Evolutionary conservation across 129 eudicot species (phyloP), one percentile per base, ranked within the genome.

Genomic region (Helichrysum umbraculigerum): DNA sequence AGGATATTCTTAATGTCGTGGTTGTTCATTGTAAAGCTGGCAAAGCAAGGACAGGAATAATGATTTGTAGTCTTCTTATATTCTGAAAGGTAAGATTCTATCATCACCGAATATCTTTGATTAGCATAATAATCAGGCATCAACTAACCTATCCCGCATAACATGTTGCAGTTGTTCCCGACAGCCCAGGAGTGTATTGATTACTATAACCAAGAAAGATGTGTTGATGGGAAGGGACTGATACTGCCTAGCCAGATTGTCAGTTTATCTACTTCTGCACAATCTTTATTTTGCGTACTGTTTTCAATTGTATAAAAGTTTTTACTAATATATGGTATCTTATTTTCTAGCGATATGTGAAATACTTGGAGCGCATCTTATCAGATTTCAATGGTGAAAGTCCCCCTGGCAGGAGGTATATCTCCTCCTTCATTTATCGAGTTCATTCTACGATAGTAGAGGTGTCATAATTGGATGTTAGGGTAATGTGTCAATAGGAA

Each of bases 1-100:
- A 85, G 74, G 96, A 91, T 67, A 91, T 94, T 75, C 79, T 84
- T 59, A 94, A 94, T 78, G 96, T 91, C 39, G 97, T 93, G 73
- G 97, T 93, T 73, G 91, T 93, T 76, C 97, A 93, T 84, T 93
- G 98, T 75, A 93, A 90, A 86, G 98, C 98, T 79, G 99, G 99
- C 61, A 91, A 81, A 82, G 99, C 96, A 75, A 91, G 99, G 83
- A 94, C 99, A 7, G 99, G 99, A 68, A 81, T 94, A 72, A 94
- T 94, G 97, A 87, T 91, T 58, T 91, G 93, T 70, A 87, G 97
- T 76, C 96, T 94, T 73, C 99, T 94, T 76, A 84, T 94, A 70
- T 91, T 78, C 83, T 69, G 91, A 69, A 94, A 94, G 89, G 99
- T 89, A 68, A 85, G 73, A 50, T 66, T 78, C 57, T 15, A 56